Evolutionary conservation across 176 grass and related monocot species (phyloP).

Genomic region (Lolium perenne): DNA sequence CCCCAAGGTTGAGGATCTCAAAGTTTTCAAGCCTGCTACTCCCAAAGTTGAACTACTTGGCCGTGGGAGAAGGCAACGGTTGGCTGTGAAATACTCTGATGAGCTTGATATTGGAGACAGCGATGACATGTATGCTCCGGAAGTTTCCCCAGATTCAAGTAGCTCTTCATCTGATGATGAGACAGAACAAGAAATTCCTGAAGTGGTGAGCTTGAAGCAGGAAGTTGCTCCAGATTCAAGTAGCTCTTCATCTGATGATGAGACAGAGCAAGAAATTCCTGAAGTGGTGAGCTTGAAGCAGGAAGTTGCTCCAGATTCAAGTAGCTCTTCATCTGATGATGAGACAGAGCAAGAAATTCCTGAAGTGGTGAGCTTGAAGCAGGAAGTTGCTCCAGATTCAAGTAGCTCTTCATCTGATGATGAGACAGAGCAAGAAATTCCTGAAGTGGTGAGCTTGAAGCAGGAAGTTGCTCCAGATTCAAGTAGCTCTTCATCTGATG

Average conservation of each 20-base stretch:
- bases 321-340: slow-evolving; percentile 28
- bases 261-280: background rate
- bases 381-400: background rate
- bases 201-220: background rate
- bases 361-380: background rate
- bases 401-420: slow-evolving; percentile 28
- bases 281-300: background rate
- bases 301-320: background rate
- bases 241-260: slow-evolving; percentile 35
- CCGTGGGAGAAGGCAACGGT: slow-evolving; percentile 65
- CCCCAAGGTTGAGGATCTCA: slow-evolving; percentile 61
- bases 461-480: background rate
- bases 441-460: background rate
- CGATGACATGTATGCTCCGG: slow-evolving; percentile 58
- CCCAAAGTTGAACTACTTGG: slow-evolving; percentile 56
- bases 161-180: slow-evolving; percentile 48
- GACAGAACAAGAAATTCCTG: background rate
- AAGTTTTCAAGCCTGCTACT: slow-evolving; percentile 45
- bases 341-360: slow-evolving; percentile 14
- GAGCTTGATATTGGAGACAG: slow-evolving; percentile 52
- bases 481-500: slow-evolving; percentile 14
- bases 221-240: background rate
- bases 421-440: slow-evolving; percentile 15
- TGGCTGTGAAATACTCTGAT: slow-evolving; percentile 52
- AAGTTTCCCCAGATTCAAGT: slow-evolving; percentile 18